Evolutionary conservation across 257 asterid species (phyloP).

Genomic region (Nemophila menziesii): DNA sequence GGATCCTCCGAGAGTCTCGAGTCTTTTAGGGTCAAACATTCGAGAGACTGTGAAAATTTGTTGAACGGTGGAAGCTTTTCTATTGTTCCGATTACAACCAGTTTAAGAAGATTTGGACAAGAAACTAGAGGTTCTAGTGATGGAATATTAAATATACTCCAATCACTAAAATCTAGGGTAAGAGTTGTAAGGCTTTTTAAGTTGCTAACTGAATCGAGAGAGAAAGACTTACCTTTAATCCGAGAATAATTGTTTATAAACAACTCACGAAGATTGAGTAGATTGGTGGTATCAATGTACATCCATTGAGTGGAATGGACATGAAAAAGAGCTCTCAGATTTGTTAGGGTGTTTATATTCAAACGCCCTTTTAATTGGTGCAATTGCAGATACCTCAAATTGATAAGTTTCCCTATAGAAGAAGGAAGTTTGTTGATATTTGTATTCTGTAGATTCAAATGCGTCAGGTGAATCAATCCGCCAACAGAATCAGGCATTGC

Average conservation of each 20-base stretch:
- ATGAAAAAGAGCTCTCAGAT: constrained; percentile 1
- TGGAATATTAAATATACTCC: neutral
- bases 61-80: neutral
- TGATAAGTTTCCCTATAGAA: neutral
- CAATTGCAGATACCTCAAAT: neutral
- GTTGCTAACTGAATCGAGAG: constrained; percentile 2
- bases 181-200: constrained; percentile 3
- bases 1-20: constrained; percentile 2
- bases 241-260: neutral
- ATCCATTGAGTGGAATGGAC: constrained; percentile 3
- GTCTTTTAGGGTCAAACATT: neutral
- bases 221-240: neutral
- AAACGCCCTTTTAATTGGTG: neutral
- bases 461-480: too few species aligned
- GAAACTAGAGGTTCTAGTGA: constrained; percentile 4
- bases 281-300: constrained; percentile 1
- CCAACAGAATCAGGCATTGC: too few species aligned
- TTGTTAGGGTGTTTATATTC: neutral
- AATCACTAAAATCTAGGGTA: neutral
- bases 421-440: too few species aligned
- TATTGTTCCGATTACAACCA: constrained; percentile 1
- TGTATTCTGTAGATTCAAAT: too few species aligned
- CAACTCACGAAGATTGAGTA: constrained; percentile 10
- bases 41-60: neutral
- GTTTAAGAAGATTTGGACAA: constrained; percentile 1